Evolutionary conservation across 805 yeast genomes (phyloP), one percentile per base, ranked within the genome.

Genomic region (Metschnikowia chrysomelidarum): DNA sequence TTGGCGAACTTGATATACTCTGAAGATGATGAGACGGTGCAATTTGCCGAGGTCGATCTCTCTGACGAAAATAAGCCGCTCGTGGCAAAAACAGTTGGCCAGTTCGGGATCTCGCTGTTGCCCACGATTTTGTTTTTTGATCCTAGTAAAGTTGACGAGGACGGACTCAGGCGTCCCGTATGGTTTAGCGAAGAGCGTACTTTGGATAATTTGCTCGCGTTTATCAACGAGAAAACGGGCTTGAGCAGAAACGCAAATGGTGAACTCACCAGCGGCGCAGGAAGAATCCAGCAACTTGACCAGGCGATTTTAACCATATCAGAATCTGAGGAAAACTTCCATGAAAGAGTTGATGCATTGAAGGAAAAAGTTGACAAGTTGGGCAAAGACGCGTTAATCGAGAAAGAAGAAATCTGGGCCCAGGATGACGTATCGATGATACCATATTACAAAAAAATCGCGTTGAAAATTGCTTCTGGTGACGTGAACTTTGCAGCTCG

Each of bases 111-210:
- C 33, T 44, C 54, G 11, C 58, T 64, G 6, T 72, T 64, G 54
- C 88, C 89, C 10, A 70, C 82, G 0, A 57, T 82, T n/a, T 46
- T 78, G 25, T 73, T 56, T 39, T 69, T 80, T 50, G 63, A 61
- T 32, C 60, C 64, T 1, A 19, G 30, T 3, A 40, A 41, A 20
- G 34, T 38, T 4, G 51, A 47, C 17, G 46, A 34, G 13, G 59
- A 61, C 35, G 58, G 56, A 2, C 23, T 47, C 19, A 52, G 45
- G 16, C 40, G 53, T 12, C 69, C 69, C 2, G 34, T 40, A 5
- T 24, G 40, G n/a, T 65, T 51, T 38, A 41, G 44, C 25, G 67
- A 62, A 1, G 54, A 50, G 13, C 38, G 51, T 15, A 38, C 47
- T 11, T 28, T 60, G 13, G 44, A 42, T 4, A 32, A 34, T 2